Conservation (phyloP, 805 yeast species). For the Sporopachydermia lactativora region DNA sequence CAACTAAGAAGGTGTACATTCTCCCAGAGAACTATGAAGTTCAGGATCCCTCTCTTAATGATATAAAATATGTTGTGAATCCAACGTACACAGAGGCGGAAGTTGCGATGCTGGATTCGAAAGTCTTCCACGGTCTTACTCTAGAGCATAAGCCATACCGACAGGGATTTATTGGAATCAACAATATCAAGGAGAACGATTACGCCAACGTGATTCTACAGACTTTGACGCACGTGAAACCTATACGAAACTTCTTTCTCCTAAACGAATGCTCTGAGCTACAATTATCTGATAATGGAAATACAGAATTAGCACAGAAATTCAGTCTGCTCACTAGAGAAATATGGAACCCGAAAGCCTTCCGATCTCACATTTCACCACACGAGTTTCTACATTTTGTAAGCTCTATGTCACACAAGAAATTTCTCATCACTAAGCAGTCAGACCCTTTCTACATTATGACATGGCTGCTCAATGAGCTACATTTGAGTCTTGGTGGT, state of each 20-base stretch:
- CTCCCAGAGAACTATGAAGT: conserved; percentile 51
- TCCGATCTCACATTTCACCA: conserved; percentile 50
- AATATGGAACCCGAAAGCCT: conserved; percentile 48
- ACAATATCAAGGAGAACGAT: conserved; percentile 35
- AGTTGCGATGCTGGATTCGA: conserved; percentile 20
- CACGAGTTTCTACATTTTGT: conserved; percentile 46
- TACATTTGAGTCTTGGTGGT: conserved; percentile 23
- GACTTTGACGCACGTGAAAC: conserved; percentile 35
- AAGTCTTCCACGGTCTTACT: conserved; percentile 22
- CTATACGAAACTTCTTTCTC: conserved; percentile 34
- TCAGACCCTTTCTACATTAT: conserved; percentile 43
- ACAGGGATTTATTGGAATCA: conserved; percentile 57
- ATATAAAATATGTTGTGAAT: conserved; percentile 35
- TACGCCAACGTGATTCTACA: conserved; percentile 47
- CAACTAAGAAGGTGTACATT: conserved; percentile 32
- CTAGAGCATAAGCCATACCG: conserved; percentile 30
- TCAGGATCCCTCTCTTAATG: conserved; percentile 27
- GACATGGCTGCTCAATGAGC: conserved; percentile 41
- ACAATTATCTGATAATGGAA: conserved; percentile 7
- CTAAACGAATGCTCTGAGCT: conserved; percentile 11
- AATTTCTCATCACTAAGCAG: conserved; percentile 25
- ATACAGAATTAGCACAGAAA: conserved; percentile 25
- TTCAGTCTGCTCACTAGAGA: conserved; percentile 37
- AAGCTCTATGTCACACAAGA: conserved; percentile 27
- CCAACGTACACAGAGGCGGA: conserved; percentile 32